Base-by-base conservation (phyloP, 352 stramenopile genomes). In the Halophytophthora batemanensis region DNA sequence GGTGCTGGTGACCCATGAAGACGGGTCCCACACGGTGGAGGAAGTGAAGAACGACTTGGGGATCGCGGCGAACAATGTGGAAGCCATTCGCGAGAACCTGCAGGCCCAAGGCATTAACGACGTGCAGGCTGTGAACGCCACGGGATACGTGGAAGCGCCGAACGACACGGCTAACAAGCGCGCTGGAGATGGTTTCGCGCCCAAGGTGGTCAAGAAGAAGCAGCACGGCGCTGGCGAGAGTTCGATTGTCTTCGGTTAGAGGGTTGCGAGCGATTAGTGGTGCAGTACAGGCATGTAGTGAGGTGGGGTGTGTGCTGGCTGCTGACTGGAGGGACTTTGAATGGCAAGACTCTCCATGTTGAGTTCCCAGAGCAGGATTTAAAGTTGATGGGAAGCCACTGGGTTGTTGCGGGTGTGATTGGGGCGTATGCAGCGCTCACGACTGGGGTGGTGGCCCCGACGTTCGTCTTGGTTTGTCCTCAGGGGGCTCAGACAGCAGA, bases 41-140 rank as follows among this genome's bases (percentile, higher is more conserved):
- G 87, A 96, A 48, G 74, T 96, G 23, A 80, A 93, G 66, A 73
- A 96, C 55, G 82, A 94, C 53, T 57, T 95, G 23, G 77, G 82
- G 28, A 87, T 95, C 37, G 61, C 48, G 22, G 58, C 66, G 6
- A 70, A 56, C 36, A 89, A 93, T 45, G 82, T 89, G 21, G 72
- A 82, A 28, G 80, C 80, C 8, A 92, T 96, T 45, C 73, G 83
- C 21, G 66, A 66, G 33, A 93, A 91, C 55, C 64, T 96, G 21
- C 75, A 87, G 50, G 68, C 71, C 15, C 79, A 90, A 41, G 79
- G 76, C 22, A 84, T 87, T 44, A 41, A 74, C 28, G 75, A 82
- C 49, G 66, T 66, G 23, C 53, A 78, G 47, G 60, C 61, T 22
- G 54, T 89, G 40, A 76, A 66, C 41, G 68, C 64, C n/a, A 59